Conservation (phyloP, 805 yeast species). For the Ogataea polymorpha region DNA sequence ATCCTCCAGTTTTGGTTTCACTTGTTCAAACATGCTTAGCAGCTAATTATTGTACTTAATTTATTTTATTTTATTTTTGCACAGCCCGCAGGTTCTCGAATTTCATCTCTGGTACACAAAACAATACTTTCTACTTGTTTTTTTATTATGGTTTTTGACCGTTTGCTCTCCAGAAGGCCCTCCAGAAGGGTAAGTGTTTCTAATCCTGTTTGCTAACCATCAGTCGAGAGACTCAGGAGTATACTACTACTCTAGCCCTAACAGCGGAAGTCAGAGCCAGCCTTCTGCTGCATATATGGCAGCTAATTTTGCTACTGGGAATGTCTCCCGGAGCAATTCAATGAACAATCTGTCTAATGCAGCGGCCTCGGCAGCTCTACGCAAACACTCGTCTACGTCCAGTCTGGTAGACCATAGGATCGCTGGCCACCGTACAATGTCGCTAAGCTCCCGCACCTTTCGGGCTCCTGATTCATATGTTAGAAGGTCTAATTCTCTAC, state of each 20-base stretch:
- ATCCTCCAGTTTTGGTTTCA: conserved; percentile 13
- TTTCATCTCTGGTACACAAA: conserved; percentile 2
- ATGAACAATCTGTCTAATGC: conserved; percentile 28
- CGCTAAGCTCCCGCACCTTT: conserved; percentile 31
- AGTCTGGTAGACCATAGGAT: conserved; percentile 8
- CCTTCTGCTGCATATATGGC: conserved; percentile 22
- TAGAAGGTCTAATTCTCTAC: conserved; percentile 28
- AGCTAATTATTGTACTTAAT: background rate
- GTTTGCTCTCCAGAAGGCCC: conserved; percentile 25
- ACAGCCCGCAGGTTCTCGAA: conserved; percentile 3
- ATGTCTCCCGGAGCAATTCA: conserved; percentile 21
- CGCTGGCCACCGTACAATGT: conserved; percentile 27
- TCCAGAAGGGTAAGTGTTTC: conserved; percentile 27
- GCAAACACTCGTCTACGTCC: conserved; percentile 21
- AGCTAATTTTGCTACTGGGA: conserved; percentile 25
- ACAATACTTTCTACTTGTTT: conserved; percentile 4
- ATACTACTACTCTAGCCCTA: conserved; percentile 18
- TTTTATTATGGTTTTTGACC: conserved; percentile 25
- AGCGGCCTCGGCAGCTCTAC: conserved; percentile 34
- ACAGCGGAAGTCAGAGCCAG: background rate
- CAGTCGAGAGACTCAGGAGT: conserved; percentile 28
- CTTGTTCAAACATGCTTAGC: conserved; percentile 1
- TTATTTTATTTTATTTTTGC: background rate
- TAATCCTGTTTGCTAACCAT: background rate
- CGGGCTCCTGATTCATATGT: conserved; percentile 18